These are phyloP conservation scores for Coniochaeta prunicola DNA, from an alignment of 2,329 filamentous ascomycete species.

Conservation along the genomic window DNA sequence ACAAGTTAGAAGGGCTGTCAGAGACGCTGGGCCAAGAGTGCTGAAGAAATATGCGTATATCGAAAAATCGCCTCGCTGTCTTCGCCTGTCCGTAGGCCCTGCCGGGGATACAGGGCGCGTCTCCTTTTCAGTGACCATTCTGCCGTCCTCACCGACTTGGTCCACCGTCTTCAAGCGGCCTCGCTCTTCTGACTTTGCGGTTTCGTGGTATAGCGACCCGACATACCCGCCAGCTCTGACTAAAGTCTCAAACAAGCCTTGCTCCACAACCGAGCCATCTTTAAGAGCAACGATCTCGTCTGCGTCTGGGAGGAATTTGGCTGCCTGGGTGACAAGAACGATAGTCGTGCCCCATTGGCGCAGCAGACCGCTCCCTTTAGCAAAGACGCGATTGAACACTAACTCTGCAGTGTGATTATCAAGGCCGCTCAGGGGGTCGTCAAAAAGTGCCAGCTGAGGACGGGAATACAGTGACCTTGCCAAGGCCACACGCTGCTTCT, in stretches of 20 bases:
- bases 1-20: slow-evolving; percentile 1
- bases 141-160: no score
- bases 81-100: neutral
- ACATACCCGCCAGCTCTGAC: neutral
- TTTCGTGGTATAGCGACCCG: neutral
- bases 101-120: neutral
- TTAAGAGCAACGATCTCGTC: neutral
- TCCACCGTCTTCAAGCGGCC: neutral
- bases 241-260: neutral
- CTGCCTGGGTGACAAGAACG: slow-evolving; percentile 7
- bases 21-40: slow-evolving; percentile 1
- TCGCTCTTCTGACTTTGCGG: neutral
- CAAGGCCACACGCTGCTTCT: slow-evolving; percentile 14
- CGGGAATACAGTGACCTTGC: slow-evolving; percentile 17
- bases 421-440: slow-evolving; percentile 16
- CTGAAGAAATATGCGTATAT: slow-evolving; percentile 8
- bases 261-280: neutral
- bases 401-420: slow-evolving; percentile 10
- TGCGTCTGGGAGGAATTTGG: neutral
- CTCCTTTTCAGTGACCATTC: neutral
- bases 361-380: slow-evolving; percentile 1
- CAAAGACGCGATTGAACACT: slow-evolving; percentile 5
- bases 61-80: neutral
- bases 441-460: slow-evolving; percentile 12
- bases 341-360: slow-evolving; percentile 6